These are phyloP conservation scores for Babesia bovis DNA, from an alignment of 169 alveolate species.

Conservation along the genomic window DNA sequence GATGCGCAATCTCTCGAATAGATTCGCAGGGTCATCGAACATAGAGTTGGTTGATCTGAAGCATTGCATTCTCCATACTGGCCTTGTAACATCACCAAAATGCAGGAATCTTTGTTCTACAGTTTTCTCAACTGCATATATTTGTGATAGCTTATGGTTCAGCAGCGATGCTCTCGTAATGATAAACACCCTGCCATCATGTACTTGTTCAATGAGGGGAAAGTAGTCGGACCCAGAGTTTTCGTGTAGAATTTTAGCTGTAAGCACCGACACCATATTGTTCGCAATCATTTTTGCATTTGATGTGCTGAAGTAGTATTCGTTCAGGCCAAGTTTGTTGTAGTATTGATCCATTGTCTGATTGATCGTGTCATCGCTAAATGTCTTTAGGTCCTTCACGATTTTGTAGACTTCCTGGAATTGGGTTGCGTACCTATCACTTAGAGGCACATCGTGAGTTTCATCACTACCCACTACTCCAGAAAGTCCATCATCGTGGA, in stretches of 20 bases:
- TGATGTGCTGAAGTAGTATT: constrained; percentile 79
- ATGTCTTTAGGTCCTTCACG: constrained; percentile 47
- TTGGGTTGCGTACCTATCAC: constrained; percentile 59
- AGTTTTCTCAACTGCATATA: constrained; percentile 75
- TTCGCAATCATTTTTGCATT: constrained; percentile 75
- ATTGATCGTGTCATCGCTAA: constrained; percentile 62
- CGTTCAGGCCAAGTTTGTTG: constrained; percentile 79
- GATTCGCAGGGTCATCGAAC: constrained; percentile 74
- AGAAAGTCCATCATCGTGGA: constrained; percentile 56
- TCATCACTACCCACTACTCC: constrained; percentile 24
- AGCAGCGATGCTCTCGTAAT: constrained; percentile 76
- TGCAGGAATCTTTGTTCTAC: constrained; percentile 74
- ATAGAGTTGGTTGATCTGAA: constrained; percentile 78
- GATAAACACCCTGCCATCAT: constrained; percentile 69
- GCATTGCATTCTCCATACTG: constrained; percentile 81
- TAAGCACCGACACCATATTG: constrained; percentile 78
- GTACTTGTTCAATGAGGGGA: constrained; percentile 77
- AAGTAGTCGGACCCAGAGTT: constrained; percentile 76
- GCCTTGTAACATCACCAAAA: constrained; percentile 64
- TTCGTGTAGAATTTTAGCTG: constrained; percentile 79
- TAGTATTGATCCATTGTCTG: constrained; percentile 76
- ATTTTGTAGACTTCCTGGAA: constrained; percentile 50
- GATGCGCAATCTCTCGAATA: constrained; percentile 74
- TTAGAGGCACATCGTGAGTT: constrained; percentile 21
- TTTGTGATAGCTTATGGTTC: constrained; percentile 73